Conservation (phyloP, 2,329 filamentous ascomycete genomes). For the Chrysosporium queenslandicum region DNA sequence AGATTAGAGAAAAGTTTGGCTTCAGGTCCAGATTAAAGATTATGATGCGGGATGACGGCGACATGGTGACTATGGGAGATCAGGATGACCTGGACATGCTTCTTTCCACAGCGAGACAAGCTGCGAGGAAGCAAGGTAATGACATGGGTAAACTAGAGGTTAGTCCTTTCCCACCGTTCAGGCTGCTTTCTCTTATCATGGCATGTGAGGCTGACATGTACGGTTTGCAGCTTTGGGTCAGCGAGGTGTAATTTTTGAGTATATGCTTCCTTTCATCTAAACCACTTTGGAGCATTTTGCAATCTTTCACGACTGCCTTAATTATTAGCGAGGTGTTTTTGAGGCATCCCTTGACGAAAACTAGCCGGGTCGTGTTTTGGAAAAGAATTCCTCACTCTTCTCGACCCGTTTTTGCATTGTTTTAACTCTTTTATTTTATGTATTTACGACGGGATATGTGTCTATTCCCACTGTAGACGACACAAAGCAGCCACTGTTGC, state of each 20-base stretch:
- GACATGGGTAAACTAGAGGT: conserved; percentile 96
- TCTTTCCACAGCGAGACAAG: conserved; percentile 56
- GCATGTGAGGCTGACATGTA: neutral
- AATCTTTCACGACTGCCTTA: neutral
- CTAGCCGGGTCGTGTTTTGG: neutral
- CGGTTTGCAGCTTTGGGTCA: conserved; percentile 12
- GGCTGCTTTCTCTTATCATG: neutral
- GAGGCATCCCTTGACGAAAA: conserved; percentile 1
- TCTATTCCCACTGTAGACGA: neutral
- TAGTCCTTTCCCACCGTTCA: conserved; percentile 38
- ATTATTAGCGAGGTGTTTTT: conserved; percentile 14
- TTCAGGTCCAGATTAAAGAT: conserved; percentile 56
- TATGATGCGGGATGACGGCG: conserved; percentile 82
- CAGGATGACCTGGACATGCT: conserved; percentile 93
- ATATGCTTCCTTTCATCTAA: neutral
- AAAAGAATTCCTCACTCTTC: conserved; percentile 1
- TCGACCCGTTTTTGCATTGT: conserved; percentile 1
- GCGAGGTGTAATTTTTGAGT: conserved; percentile 6
- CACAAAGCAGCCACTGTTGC: conserved; percentile 1
- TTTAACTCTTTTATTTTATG: conserved; percentile 7
- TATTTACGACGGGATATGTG: conserved; percentile 4
- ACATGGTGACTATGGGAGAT: conserved; percentile 96
- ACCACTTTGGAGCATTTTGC: neutral
- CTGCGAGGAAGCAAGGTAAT: conserved; percentile 60
- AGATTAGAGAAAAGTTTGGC: conserved; percentile 78